Evolutionary conservation across 2,329 filamentous ascomycete species (phyloP), one percentile per base, ranked within the genome.

Genomic region (Exophiala xenobiotica): DNA sequence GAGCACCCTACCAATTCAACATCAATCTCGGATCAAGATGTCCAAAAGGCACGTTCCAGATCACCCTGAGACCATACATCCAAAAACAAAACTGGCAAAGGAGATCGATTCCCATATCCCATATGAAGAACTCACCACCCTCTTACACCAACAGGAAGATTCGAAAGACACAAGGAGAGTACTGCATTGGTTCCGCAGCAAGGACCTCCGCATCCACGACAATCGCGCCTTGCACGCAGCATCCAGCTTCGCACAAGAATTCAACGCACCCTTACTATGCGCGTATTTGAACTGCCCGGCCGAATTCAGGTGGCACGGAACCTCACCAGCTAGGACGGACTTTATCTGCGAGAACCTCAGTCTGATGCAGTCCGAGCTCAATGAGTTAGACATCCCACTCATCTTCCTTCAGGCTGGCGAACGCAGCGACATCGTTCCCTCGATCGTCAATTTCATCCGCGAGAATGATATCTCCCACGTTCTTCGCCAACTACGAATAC

Each of bases 251-350:
- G 74, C 74, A 1, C 69, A 74, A 56, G 70, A 71, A 46, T 67
- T 69, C 2, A 68, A 70, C 6, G 69, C 66, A 33, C 68, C 66
- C 22, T 59, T 79, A 29, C 64, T 78, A 26, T 73, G 73, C 49
- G 63, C 74, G 24, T 78, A 78, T 49, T 48, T 78, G 33, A 68
- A 73, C 40, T 75, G 70, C 19, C 71, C 74, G 1, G 69, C 71
- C 16, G 76, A 78, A 50, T 68, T 77, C 46, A 69, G 72, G 35
- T 78, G 74, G 73, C 76, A 78, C 58, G 74, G 76, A 3, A 78
- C 75, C 0, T 73, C 69, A 35, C 70, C 75, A 8, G 74, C 75
- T 3, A 64, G 76, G 4, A 69, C 70, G 3, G 75, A 79, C 54
- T 77, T 78, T 53, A 73, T 78, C 43, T 64, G 72, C 2, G 68